Base-by-base conservation (phyloP, 805 yeast species). In the Wickerhamomyces chaumierensis region DNA sequence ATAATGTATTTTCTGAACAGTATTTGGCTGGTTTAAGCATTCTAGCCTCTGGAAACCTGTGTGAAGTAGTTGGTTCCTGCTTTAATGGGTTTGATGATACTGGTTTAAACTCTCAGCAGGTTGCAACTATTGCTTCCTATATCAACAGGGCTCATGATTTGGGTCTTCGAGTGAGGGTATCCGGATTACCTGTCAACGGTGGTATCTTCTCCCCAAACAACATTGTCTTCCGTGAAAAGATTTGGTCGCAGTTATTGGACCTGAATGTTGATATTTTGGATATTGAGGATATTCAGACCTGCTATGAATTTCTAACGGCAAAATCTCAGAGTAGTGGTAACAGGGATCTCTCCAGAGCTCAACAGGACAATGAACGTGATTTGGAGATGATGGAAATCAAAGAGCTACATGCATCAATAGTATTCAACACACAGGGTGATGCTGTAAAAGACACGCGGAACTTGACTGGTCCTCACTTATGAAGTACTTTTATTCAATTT, bases 171-270 rank as follows among this genome's bases (percentile, higher is more conserved):
- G 71, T 84, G 0, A 61, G 90, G 40, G 61, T 80, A 23, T 81
- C 88, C 88, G 87, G 78, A 16, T 76, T 75, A 8, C 78, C 84
- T 1, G 63, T 11, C 11, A 63, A 37, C 80, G 86, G 86, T 87
- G 88, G 25, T 21, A 21, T 21, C 11, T 21, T 21, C 11, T 21
- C 25, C 6, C 11, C 25, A 6, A 21, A 21, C 25, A 11, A 21
- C 4, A 52, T 55, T 2, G 42, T 48, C 13, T 53, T 61, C 21
- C 64, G 73, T 41, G 53, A 69, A 35, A 51, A 52, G 3, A 66
- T 77, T 31, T 73, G 81, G 74, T 48, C 57, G 37, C 73, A 70
- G 40, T 58, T 76, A 14, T 51, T 66, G 34, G 59, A 56, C 15
- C 42, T 63, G 13, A 78, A 76, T 2, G 64, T 72, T 16, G 86